These are phyloP conservation scores for Chaetomidium leptoderma DNA, from an alignment of 495 filamentous ascomycete genomes.

Conservation along the genomic window DNA sequence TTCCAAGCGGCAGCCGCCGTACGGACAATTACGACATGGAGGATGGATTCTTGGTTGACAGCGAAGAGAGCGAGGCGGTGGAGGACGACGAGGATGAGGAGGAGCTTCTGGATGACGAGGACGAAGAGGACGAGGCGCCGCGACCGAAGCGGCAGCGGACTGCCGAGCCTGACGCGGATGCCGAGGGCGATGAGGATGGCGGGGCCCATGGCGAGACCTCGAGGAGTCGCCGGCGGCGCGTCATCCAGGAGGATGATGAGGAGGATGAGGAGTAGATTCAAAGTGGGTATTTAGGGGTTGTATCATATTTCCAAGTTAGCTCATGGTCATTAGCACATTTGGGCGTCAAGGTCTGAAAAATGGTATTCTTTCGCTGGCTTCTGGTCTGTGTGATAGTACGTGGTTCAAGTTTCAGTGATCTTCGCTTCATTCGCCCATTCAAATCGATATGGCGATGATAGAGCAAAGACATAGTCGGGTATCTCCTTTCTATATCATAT, in stretches of 20 bases:
- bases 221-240: slow-evolving; percentile 36
- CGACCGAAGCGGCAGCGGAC: slow-evolving; percentile 49
- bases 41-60: slow-evolving; percentile 71
- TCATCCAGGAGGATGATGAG: slow-evolving; percentile 52
- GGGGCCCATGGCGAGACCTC: slow-evolving; percentile 31
- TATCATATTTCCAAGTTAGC: slow-evolving; percentile 9
- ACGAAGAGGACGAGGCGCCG: slow-evolving; percentile 46
- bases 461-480: no score
- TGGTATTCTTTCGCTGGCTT: no score
- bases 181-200: slow-evolving; percentile 36
- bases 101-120: slow-evolving; percentile 43
- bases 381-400: no score
- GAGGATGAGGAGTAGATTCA: slow-evolving; percentile 28
- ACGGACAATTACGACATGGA: slow-evolving; percentile 83
- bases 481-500: neutral
- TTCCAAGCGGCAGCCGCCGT: slow-evolving; percentile 56
- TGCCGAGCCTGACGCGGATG: slow-evolving; percentile 42
- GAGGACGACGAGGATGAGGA: slow-evolving; percentile 62
- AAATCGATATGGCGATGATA: no score
- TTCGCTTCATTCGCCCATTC: no score
- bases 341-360: slow-evolving; percentile 10
- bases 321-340: slow-evolving; percentile 6
- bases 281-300: neutral
- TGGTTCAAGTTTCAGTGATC: no score
- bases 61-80: slow-evolving; percentile 60